Conservation (phyloP, 805 yeast species). For the Ascoidea rubescens region DNA sequence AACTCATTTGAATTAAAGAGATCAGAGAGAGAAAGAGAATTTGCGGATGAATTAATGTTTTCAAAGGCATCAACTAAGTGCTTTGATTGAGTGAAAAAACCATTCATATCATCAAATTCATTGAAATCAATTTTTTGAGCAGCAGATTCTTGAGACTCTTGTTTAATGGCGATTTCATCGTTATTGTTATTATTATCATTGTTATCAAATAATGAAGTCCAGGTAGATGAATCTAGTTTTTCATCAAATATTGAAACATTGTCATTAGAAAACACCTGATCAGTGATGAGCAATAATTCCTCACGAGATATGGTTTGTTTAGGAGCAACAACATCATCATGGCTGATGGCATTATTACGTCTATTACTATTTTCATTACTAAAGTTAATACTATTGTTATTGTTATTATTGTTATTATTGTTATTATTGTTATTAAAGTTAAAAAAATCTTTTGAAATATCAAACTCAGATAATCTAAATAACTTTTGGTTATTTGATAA, state of each 20-base stretch:
- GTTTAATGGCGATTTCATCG: not conserved
- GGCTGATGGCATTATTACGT: constrained; percentile 11
- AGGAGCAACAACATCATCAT: constrained; percentile 15
- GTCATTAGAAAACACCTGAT: constrained; percentile 29
- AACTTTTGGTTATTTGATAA: no score
- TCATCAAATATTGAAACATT: constrained; percentile 22
- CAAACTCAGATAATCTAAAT: not conserved
- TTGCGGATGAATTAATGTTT: not conserved
- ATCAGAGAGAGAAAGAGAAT: not conserved
- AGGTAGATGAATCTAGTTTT: constrained; percentile 25
- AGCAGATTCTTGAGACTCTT: constrained; percentile 1
- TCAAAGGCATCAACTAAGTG: not conserved
- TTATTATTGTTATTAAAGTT: constrained; percentile 1
- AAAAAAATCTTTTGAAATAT: constrained; percentile 5
- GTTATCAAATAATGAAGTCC: constrained; percentile 49
- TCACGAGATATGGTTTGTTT: constrained; percentile 28
- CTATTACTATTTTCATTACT: constrained; percentile 15
- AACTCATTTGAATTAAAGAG: no score
- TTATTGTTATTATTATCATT: constrained; percentile 18
- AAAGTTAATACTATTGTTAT: constrained; percentile 11
- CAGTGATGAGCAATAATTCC: constrained; percentile 37
- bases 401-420: constrained; percentile 14
- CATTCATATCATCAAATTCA: not conserved
- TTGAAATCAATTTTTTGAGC: not conserved
- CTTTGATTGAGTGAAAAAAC: not conserved